Percentiles rank a stretch among this genome's conserved stretches.
Conservation (phyloP, 73 alveolate species). For the Paramecium bursaria region DNA sequence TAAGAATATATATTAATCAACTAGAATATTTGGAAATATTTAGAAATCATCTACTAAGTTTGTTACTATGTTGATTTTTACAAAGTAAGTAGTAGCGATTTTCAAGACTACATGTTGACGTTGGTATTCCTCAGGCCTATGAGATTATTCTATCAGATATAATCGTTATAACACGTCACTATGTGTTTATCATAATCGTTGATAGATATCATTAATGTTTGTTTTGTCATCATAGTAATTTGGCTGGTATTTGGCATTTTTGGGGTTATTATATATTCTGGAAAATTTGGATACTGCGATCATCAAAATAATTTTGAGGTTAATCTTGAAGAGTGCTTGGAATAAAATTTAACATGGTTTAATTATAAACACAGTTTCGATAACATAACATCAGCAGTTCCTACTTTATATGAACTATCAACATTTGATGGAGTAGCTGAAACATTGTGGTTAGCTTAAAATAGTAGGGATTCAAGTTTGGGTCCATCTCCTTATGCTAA, state of each 20-base stretch:
- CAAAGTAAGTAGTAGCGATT: neutral
- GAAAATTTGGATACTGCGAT: constrained; percentile 24
- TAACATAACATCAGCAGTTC: constrained; percentile 42
- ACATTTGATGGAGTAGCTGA: constrained; percentile 51
- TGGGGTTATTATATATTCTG: constrained; percentile 4
- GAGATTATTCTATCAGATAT: neutral
- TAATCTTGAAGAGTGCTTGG: neutral
- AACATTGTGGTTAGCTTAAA: constrained; percentile 27
- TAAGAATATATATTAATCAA: neutral
- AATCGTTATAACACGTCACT: constrained; percentile 17
- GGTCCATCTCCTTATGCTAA: constrained; percentile 36
- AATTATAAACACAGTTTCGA: constrained; percentile 29
- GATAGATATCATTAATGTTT: constrained; percentile 33
- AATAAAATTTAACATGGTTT: neutral
- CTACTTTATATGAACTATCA: constrained; percentile 2
- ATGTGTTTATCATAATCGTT: constrained; percentile 29
- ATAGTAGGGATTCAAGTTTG: neutral
- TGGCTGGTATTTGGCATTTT: constrained; percentile 49
- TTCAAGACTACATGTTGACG: neutral
- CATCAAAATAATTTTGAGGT: constrained; percentile 7
- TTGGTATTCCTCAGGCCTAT: constrained; percentile 25
- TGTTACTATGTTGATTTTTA: constrained; percentile 3
- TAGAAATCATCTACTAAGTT: constrained; percentile 2
- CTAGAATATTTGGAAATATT: constrained; percentile 12
- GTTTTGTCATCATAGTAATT: neutral